Evolutionary conservation across 106 monocot genomes (phyloP).

Genomic region (Dactylorhiza incarnata): DNA sequence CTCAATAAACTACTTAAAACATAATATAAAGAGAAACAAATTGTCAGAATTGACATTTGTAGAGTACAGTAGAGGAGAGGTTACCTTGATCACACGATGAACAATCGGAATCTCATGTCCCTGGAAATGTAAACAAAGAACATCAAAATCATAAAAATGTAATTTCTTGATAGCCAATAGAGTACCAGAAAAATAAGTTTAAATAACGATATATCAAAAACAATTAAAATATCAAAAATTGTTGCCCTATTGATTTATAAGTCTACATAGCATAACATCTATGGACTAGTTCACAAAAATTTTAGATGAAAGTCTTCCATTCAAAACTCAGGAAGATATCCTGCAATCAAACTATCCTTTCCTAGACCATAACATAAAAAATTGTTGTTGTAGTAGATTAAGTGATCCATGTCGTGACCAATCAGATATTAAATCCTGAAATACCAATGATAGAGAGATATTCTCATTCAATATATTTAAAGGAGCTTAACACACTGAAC

Average conservation of each 20-base stretch:
- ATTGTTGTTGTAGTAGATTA: background rate
- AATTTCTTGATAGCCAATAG: background rate
- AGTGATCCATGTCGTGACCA: background rate
- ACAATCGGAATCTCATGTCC: conserved; percentile 45
- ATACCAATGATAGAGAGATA: background rate
- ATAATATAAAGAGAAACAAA: too few relatives aligned
- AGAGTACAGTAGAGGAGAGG: background rate
- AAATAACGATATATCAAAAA: background rate
- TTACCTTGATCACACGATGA: conserved; percentile 45
- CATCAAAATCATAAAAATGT: background rate
- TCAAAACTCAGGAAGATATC: background rate
- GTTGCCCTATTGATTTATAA: background rate
- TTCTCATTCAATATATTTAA: background rate
- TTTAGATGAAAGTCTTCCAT: too few relatives aligned
- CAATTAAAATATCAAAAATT: background rate
- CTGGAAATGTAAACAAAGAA: conserved; percentile 11
- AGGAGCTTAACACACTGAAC: background rate
- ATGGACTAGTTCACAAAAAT: too few relatives aligned
- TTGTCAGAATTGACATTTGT: background rate
- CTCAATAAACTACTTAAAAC: too few relatives aligned
- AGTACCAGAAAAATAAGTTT: background rate
- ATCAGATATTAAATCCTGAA: background rate
- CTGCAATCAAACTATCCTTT: background rate
- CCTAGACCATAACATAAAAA: background rate
- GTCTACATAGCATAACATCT: background rate